Evolutionary conservation across 1,139 yeast species (phyloP).

Genomic region (Geotrichum reessii): DNA sequence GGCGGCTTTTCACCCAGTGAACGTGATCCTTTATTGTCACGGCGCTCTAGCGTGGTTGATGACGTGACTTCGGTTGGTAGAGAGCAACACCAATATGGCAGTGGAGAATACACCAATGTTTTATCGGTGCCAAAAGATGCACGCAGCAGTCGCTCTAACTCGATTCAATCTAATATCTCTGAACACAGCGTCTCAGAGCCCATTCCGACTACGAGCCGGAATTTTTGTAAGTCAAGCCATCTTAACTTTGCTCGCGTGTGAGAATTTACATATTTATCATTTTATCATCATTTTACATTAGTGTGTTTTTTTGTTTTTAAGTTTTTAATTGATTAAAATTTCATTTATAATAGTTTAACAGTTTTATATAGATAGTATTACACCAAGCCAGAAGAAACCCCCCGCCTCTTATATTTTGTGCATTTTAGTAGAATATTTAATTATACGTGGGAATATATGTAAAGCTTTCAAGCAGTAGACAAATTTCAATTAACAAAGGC

Average conservation of each 20-base stretch:
- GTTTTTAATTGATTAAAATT: background rate
- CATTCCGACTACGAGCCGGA: constrained; percentile 4
- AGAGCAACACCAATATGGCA: background rate
- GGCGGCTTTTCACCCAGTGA: background rate
- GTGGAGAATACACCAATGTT: background rate
- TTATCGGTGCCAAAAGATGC: background rate
- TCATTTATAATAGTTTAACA: background rate
- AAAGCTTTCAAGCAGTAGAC: background rate
- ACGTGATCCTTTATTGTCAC: constrained; percentile 3
- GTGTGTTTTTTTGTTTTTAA: background rate
- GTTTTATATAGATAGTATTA: background rate
- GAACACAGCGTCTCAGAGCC: constrained; percentile 17
- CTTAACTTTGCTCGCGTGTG: background rate
- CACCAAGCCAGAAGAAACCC: background rate
- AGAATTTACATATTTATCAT: background rate
- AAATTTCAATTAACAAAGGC: background rate
- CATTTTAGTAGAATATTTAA: no score
- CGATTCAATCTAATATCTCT: constrained; percentile 9
- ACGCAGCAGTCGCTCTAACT: constrained; percentile 1
- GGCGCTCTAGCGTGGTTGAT: background rate
- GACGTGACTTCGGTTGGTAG: background rate
- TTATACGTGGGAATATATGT: background rate
- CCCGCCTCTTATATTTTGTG: background rate
- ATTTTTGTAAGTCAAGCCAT: background rate
- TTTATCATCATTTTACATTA: background rate